These are phyloP conservation scores for Allantophomopsis lycopodina DNA, from an alignment of 2,329 filamentous ascomycete species.

Conservation along the genomic window DNA sequence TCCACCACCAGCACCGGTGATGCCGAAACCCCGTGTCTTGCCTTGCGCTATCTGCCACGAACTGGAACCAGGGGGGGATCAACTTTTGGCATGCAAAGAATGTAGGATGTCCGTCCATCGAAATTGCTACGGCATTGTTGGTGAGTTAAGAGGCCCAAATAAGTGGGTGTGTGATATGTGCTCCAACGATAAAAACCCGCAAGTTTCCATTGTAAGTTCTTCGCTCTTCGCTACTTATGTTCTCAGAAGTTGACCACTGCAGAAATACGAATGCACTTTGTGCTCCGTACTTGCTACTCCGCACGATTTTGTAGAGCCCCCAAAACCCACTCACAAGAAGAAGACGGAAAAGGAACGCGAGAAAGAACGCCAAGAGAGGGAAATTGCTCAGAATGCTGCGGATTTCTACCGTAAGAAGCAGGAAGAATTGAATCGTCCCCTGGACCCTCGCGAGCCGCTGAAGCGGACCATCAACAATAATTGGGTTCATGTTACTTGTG, in stretches of 20 bases:
- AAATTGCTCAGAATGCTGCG: slow-evolving; percentile 64
- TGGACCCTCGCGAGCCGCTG: slow-evolving; percentile 75
- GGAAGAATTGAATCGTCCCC: slow-evolving; percentile 68
- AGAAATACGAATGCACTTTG: slow-evolving; percentile 85
- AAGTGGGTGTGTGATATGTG: slow-evolving; percentile 98
- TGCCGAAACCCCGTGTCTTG: slow-evolving; percentile 63
- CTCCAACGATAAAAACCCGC: slow-evolving; percentile 80
- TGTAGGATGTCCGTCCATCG: slow-evolving; percentile 88
- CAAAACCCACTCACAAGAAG: slow-evolving; percentile 70
- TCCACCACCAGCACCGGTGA: slow-evolving; percentile 54
- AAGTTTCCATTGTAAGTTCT: slow-evolving; percentile 70
- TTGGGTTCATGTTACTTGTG: slow-evolving; percentile 93
- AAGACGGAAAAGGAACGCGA: slow-evolving; percentile 87
- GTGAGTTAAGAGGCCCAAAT: slow-evolving; percentile 47
- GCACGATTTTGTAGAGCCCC: slow-evolving; percentile 71
- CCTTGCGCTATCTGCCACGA: slow-evolving; percentile 78
- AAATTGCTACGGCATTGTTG: slow-evolving; percentile 76
- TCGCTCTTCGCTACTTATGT: background rate
- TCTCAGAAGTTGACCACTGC: slow-evolving; percentile 14
- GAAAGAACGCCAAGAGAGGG: slow-evolving; percentile 74
- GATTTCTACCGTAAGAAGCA: slow-evolving; percentile 78
- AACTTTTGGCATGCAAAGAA: slow-evolving; percentile 68
- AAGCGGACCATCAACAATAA: slow-evolving; percentile 95
- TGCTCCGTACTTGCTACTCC: slow-evolving; percentile 75
- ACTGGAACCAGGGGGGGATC: slow-evolving; percentile 56